Base-by-base conservation (phyloP, 768 basidiomycete species). In the Dioszegia aurantiaca region DNA sequence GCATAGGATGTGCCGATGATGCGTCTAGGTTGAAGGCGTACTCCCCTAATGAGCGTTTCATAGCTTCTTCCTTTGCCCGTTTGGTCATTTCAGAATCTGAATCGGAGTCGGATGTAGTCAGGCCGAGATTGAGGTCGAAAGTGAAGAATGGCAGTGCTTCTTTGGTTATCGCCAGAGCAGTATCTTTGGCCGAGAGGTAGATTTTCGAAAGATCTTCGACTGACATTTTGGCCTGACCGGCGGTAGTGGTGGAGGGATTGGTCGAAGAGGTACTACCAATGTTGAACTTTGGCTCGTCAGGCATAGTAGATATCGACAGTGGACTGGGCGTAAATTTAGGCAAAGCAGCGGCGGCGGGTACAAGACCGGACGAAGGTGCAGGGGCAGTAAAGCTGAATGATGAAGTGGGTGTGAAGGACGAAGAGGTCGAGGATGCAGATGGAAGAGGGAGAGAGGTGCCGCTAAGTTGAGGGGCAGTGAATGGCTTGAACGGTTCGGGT, bases 91-190 rank as follows among this genome's bases (percentile, higher is more conserved):
- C 51, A 30, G 44, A 26, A 28, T 52, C 52, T 19, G 55, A 28
- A 14, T 37, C 33, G 3, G 44, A 19, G 4, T 56, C n/a, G n/a
- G n/a, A n/a, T n/a, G n/a, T n/a, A n/a, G n/a, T n/a, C n/a, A n/a
- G n/a, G n/a, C n/a, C 54, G 40, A 44, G 24, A 11, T 55, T 17
- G 33, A 63, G 16, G 30, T 47, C 62, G 36, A 71, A 71, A 1
- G 69, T 65, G 55, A 60, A 72, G 58, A 72, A 72, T 14, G 70
- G 70, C 27, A 72, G 48, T 39, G 70, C 67, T 2, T 60, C 45
- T 49, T 63, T 64, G 2, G 60, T 56, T 9, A 72, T 56, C 19
- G 60, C 54, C 26, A 69, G 39, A 16, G 70, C 70, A 1, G 62
- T 49, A 48, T 72, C 67, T 43, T 67, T 66, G 2, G 70, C 70